Evolutionary conservation across 352 stramenopile species (phyloP), one percentile per base, ranked within the genome.

Genomic region (Pythium pectinolyticum): DNA sequence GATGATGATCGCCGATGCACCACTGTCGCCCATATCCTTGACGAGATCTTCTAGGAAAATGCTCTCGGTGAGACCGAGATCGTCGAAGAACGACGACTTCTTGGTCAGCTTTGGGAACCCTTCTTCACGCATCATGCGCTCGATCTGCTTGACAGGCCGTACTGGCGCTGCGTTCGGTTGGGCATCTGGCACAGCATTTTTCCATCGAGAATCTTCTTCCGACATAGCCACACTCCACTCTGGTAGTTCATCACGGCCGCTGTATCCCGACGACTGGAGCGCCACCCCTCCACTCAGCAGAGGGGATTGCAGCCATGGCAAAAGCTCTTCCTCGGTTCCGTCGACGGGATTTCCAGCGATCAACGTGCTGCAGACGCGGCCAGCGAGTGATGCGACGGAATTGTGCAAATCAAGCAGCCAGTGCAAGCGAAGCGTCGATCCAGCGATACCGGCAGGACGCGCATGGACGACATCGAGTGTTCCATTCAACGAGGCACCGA

Each of bases 401-500:
- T 90, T 91, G 51, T 89, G 82, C 46, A 93, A 72, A 56, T 95
- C 87, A 24, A 92, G 84, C 19, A 95, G 57, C 87, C 87, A 95
- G 37, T 94, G 87, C 14, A 95, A 66, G 24, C 75, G 78, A 30
- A 94, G 66, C 0, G 84, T 95, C n/a, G 85, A 92, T 55, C 82
- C 86, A 11, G 77, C 80, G 12, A 94, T 73, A 12, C 87, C 87
- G 14, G 82, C 84, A 9, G 87, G 81, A 40, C 80, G 70, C 31
- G 92, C 74, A 51, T 94, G 77, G 19, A 89, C 74, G n/a, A 90
- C 66, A 58, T 94, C 85, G 57, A 92, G 74, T 1, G 73, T 68
- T 3, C 82, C 80, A 43, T 86, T 90, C 7, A 95, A 61, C 7
- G 85, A 94, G 11, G 90, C 79, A 32, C 82, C 87, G 22, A 78